Conservation (phyloP, 306 rosid genomes). For the Trifolium repens region DNA sequence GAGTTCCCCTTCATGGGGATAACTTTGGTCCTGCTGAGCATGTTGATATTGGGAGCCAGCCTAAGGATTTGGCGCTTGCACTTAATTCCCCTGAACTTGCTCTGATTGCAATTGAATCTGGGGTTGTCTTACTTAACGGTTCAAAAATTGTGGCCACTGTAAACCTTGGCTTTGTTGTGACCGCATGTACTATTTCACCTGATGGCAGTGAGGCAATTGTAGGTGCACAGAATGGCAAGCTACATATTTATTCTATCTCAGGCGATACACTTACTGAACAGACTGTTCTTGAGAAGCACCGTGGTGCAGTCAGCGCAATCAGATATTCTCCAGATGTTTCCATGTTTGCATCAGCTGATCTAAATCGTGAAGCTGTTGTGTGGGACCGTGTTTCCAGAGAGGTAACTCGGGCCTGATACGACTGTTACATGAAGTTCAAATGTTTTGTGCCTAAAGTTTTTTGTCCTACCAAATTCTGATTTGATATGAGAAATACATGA, state of each 20-base stretch:
- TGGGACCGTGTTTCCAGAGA: constrained; percentile 82
- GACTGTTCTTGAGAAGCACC: constrained; percentile 85
- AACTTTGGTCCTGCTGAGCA: constrained; percentile 75
- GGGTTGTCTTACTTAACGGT: constrained; percentile 81
- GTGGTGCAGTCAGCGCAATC: constrained; percentile 88
- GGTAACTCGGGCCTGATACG: constrained; percentile 54
- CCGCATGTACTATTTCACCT: constrained; percentile 77
- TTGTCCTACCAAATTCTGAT: not conserved
- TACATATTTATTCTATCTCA: constrained; percentile 72
- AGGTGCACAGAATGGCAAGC: constrained; percentile 92
- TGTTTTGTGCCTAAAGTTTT: constrained; percentile 15
- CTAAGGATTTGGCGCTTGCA: constrained; percentile 85
- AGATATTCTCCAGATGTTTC: constrained; percentile 89
- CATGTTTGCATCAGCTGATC: constrained; percentile 95
- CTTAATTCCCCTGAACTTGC: constrained; percentile 70
- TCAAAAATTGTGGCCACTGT: constrained; percentile 63
- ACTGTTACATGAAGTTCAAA: constrained; percentile 24
- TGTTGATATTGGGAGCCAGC: constrained; percentile 93
- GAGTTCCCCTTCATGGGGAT: constrained; percentile 69
- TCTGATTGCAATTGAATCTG: constrained; percentile 78
- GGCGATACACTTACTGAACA: constrained; percentile 79
- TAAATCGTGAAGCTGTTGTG: constrained; percentile 95
- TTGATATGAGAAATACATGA: constrained; percentile 26
- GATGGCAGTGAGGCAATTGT: constrained; percentile 92
- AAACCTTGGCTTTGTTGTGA: constrained; percentile 75